Evolutionary conservation across 2,329 filamentous ascomycete species (phyloP), one percentile per base, ranked within the genome.

Genomic region (Microsporum canis): DNA sequence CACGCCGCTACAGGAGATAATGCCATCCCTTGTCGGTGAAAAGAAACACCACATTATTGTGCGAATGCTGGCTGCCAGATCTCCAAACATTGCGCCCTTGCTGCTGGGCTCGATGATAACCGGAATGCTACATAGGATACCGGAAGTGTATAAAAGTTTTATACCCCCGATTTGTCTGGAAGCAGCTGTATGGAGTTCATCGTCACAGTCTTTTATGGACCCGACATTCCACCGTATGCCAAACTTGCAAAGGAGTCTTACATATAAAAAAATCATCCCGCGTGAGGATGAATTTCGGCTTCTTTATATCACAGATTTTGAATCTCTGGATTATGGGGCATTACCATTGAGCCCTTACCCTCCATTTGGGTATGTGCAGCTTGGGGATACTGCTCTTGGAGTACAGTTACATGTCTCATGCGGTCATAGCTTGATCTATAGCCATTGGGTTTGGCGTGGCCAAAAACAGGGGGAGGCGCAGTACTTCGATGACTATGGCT

Each of bases 241-340:
- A 34, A 47, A 56, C 23, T 36, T 61, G 31, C 36, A 38, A 17
- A 60, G 59, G 8, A 58, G 58, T 33, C 5, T 60, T 47, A 53
- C 23, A 45, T 34, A 53, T 34, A 58, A 60, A 38, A 53, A 63
- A 47, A 27, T 63, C 0, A 63, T 61, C 29, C 7, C 53, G 23
- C 53, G 59, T 12, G 61, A 63, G 47, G 59, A 63, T 49, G 61
- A 63, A 34, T 60, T 61, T 56, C 55, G 61, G 8, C 59, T 63
- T 41, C 55, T 61, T 8, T 63, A 63, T 34, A 45, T 61, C n/a
- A 58, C 55, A 33, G 53, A 61, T 45, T 47, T 58, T 36, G 34
- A 61, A 8, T 61, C 61, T 17, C 12, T 47, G 29, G 45, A 36
- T 10, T 63, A 63, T 39, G 31, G 2, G 10, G 17, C 17, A 17